Conservation (phyloP, 106 monocot genomes). For the Platanthera guangdongensis region DNA sequence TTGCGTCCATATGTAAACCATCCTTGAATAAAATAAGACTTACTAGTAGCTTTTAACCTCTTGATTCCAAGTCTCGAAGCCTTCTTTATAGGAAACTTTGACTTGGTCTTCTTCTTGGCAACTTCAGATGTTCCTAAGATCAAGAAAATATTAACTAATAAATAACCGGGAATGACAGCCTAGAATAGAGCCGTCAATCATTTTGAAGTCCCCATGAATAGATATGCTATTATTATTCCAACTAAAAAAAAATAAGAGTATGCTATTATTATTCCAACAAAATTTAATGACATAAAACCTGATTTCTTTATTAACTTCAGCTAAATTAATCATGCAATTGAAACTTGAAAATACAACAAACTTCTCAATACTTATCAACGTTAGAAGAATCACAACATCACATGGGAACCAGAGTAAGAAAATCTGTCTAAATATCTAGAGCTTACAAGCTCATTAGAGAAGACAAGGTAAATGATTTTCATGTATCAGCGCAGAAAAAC, state of each 20-base stretch:
- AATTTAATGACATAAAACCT: background rate
- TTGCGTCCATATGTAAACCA: background rate
- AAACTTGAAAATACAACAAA: background rate
- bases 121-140: constrained; percentile 22
- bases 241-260: background rate
- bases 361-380: background rate
- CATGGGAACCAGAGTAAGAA: background rate
- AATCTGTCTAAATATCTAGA: background rate
- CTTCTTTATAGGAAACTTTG: constrained; percentile 29
- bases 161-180: background rate
- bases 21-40: background rate
- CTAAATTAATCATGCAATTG: background rate
- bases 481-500: too few species aligned
- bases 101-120: constrained; percentile 9
- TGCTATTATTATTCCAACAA: background rate
- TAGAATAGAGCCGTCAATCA: background rate
- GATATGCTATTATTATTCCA: background rate
- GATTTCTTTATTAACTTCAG: background rate
- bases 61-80: constrained; percentile 29
- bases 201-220: background rate
- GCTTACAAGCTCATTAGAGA: too few species aligned
- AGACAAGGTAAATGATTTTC: too few species aligned
- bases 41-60: constrained; percentile 36
- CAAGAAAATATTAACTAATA: background rate
- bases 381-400: background rate